Evolutionary conservation across 108 stramenopile genomes (phyloP).

Genomic region (Nannochloropsis salina): DNA sequence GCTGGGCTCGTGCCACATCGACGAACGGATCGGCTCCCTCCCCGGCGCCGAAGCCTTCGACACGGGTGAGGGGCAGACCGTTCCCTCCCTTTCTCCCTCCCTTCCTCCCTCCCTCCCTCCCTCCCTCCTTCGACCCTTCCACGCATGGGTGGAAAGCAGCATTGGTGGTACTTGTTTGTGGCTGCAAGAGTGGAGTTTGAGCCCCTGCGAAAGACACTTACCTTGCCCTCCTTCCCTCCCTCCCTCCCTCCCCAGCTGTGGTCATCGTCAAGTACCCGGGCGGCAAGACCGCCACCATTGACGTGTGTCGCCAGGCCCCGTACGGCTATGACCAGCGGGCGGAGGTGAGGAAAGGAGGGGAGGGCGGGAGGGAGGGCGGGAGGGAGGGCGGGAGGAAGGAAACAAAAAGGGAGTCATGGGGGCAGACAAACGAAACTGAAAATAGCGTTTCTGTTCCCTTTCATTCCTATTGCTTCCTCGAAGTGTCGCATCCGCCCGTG

Average conservation of each 20-base stretch:
- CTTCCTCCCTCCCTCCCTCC: background rate
- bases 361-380: background rate
- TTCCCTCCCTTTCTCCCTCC: background rate
- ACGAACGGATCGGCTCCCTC: slow-evolving; percentile 72
- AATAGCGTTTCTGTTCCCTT: background rate
- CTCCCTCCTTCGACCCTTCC: background rate
- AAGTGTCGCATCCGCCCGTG: background rate
- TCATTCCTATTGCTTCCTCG: background rate
- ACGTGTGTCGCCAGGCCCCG: slow-evolving; percentile 87
- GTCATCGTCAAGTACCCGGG: slow-evolving; percentile 80
- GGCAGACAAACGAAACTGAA: background rate
- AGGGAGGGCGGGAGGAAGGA: background rate
- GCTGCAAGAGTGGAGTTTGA: background rate
- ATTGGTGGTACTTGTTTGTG: background rate
- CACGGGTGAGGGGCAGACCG: slow-evolving; percentile 53
- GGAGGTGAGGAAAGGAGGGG: slow-evolving; percentile 58
- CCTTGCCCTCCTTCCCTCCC: background rate
- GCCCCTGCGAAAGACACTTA: background rate
- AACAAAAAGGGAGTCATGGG: background rate
- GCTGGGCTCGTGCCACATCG: slow-evolving; percentile 70
- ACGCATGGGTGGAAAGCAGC: background rate
- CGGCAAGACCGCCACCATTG: slow-evolving; percentile 81
- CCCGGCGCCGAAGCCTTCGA: slow-evolving; percentile 79
- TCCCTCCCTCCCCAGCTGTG: slow-evolving; percentile 38
- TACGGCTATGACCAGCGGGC: slow-evolving; percentile 96